These are phyloP conservation scores for Lichtheimia hyalospora DNA, from an alignment of 371 early-diverging fungal species.

Conservation along the genomic window DNA sequence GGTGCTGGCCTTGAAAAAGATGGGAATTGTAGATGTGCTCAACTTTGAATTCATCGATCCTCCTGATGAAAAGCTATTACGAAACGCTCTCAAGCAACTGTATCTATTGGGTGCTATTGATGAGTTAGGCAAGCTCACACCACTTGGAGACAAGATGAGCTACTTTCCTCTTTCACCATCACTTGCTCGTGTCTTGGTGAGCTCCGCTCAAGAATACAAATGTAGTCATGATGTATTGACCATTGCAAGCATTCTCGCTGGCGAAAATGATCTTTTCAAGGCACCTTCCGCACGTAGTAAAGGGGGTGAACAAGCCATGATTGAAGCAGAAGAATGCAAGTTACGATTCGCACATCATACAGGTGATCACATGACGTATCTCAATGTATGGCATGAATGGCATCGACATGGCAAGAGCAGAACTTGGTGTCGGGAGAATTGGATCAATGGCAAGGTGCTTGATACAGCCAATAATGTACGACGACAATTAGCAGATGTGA, in stretches of 20 bases:
- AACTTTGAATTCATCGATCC: constrained; percentile 97
- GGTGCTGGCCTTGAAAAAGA: constrained; percentile 85
- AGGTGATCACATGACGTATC: constrained; percentile 92
- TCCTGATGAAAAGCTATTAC: constrained; percentile 83
- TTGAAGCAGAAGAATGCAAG: constrained; percentile 80
- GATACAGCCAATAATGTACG: constrained; percentile 87
- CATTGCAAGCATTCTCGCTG: constrained; percentile 76
- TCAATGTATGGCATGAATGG: constrained; percentile 90
- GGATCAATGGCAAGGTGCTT: constrained; percentile 82
- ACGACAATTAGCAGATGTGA: constrained; percentile 84
- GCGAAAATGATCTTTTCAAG: constrained; percentile 86
- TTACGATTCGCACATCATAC: constrained; percentile 61
- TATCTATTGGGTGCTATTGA: constrained; percentile 96
- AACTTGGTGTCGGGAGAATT: constrained; percentile 91
- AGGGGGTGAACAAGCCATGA: constrained; percentile 64
- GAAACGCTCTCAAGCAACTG: constrained; percentile 87
- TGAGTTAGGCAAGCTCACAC: constrained; percentile 85
- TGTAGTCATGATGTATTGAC: constrained; percentile 50
- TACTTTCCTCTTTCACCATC: constrained; percentile 95
- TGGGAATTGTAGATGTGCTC: constrained; percentile 91
- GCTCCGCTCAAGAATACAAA: constrained; percentile 46
- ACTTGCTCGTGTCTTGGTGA: constrained; percentile 85
- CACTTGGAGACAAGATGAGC: constrained; percentile 93
- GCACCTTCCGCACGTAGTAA: constrained; percentile 40
- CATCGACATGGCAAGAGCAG: constrained; percentile 61